A percentile compares a stretch with the other conserved stretches of the same genome.
These are phyloP conservation scores for Neonectria coccinea DNA, from an alignment of 2,329 filamentous ascomycete species.

Conservation along the genomic window DNA sequence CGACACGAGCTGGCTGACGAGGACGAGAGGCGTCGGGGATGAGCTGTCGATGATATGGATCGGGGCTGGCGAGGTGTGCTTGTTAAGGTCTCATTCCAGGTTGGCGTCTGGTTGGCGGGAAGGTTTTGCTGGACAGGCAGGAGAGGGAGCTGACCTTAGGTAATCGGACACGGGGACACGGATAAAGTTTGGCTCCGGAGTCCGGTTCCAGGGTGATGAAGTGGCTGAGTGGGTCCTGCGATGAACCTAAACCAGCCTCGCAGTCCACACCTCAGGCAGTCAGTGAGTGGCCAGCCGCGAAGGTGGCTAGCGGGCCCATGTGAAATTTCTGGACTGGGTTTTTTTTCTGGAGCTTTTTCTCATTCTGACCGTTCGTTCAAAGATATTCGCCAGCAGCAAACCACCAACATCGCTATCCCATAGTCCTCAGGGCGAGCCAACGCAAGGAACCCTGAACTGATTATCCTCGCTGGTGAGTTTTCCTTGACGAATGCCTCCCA, in stretches of 20 bases:
- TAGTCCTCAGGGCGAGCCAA: conserved; percentile 66
- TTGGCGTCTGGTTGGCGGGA: conserved; percentile 54
- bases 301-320: conserved; percentile 24
- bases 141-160: conserved; percentile 48
- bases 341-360: conserved; percentile 29
- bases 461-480: conserved; percentile 32
- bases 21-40: conserved; percentile 34
- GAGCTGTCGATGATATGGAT: conserved; percentile 42
- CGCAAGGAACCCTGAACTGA: conserved; percentile 68
- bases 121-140: conserved; percentile 56
- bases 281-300: neutral
- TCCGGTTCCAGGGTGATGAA: neutral
- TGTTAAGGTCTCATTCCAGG: conserved; percentile 55
- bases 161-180: conserved; percentile 43
- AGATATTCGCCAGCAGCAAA: conserved; percentile 33
- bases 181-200: conserved; percentile 36
- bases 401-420: conserved; percentile 29
- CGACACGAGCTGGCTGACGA: conserved; percentile 29
- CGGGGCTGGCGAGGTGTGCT: conserved; percentile 47
- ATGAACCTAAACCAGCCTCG: conserved; percentile 13
- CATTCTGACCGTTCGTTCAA: conserved; percentile 23
- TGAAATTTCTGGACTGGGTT: conserved; percentile 42
- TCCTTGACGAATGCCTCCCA: neutral
- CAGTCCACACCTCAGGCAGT: neutral
- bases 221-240: neutral